Evolutionary conservation across 106 monocot species (phyloP).

Genomic region (Acorus calamus): DNA sequence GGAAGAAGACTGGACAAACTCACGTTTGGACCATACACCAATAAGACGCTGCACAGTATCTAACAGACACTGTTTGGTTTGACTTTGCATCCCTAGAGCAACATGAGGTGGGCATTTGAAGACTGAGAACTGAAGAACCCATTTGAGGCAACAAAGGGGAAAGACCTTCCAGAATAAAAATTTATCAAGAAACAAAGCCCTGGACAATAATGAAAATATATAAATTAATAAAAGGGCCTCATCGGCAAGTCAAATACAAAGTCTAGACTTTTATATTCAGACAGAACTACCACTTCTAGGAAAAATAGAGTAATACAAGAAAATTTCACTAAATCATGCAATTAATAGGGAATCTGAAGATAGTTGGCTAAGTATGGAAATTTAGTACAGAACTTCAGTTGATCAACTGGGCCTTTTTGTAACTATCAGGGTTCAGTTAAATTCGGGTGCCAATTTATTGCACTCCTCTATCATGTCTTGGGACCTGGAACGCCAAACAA

Average conservation of each 20-base stretch:
- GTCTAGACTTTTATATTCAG: neutral
- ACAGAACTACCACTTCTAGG: neutral
- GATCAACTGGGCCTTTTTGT: too few relatives aligned
- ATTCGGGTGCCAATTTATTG: too few relatives aligned
- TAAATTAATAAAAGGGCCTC: neutral
- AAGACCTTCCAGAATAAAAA: slow-evolving; percentile 85
- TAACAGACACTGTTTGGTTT: slow-evolving; percentile 35
- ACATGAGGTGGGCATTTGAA: slow-evolving; percentile 47
- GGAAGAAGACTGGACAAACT: slow-evolving; percentile 71
- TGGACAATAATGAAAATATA: slow-evolving; percentile 19
- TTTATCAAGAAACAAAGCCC: slow-evolving; percentile 78
- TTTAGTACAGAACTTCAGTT: too few relatives aligned
- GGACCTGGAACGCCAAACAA: too few relatives aligned
- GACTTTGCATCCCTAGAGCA: slow-evolving; percentile 10
- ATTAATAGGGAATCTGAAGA: too few relatives aligned
- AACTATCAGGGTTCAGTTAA: too few relatives aligned
- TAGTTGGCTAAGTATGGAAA: too few relatives aligned
- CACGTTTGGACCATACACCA: slow-evolving; percentile 67
- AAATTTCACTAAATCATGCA: too few relatives aligned
- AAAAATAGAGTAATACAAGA: too few relatives aligned
- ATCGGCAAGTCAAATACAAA: neutral
- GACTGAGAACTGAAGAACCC: slow-evolving; percentile 91
- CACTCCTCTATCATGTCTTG: too few relatives aligned
- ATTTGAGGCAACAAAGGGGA: slow-evolving; percentile 83
- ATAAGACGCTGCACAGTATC: slow-evolving; percentile 39